Evolutionary conservation across 371 early-diverging fungal genomes (phyloP).

Genomic region (Rhizomucor pusillus): DNA sequence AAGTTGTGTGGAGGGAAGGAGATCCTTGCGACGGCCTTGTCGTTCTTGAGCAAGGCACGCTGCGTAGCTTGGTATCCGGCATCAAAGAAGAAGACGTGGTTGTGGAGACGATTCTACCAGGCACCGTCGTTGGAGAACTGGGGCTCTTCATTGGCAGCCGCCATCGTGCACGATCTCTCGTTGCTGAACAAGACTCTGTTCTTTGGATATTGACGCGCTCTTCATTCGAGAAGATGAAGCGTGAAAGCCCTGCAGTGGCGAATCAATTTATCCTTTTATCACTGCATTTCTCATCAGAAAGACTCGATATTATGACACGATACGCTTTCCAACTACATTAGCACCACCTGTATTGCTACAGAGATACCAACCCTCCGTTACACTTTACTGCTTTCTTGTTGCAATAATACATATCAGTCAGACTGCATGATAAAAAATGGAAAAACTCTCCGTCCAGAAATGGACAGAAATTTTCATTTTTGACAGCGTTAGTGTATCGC

Average conservation of each 20-base stretch:
- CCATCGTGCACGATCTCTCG: constrained; percentile 55
- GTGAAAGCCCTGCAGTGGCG: constrained; percentile 45
- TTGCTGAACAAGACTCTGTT: constrained; percentile 61
- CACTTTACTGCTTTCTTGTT: too few relatives aligned
- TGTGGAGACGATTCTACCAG: constrained; percentile 72
- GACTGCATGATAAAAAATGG: too few relatives aligned
- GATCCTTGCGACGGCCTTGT: constrained; percentile 63
- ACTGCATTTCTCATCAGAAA: constrained; percentile 58
- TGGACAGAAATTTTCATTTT: too few relatives aligned
- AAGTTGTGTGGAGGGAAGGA: constrained; percentile 68
- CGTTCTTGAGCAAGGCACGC: constrained; percentile 75
- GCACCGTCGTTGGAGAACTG: constrained; percentile 78
- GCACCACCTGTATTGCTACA: too few relatives aligned
- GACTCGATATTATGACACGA: constrained; percentile 55
- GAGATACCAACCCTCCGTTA: too few relatives aligned
- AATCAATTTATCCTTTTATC: constrained; percentile 55
- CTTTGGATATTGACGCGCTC: constrained; percentile 66
- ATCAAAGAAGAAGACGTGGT: constrained; percentile 36
- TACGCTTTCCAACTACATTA: constrained; percentile 57
- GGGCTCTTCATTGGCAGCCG: constrained; percentile 58
- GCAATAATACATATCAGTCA: too few relatives aligned
- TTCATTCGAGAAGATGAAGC: constrained; percentile 57
- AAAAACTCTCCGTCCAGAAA: too few relatives aligned
- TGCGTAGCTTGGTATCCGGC: constrained; percentile 59
- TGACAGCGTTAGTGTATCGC: too few relatives aligned